phyloP scores from a whole-genome alignment of 2,329 filamentous ascomycete species.

The Stagonosporopsis cucurbitacearum region DNA sequence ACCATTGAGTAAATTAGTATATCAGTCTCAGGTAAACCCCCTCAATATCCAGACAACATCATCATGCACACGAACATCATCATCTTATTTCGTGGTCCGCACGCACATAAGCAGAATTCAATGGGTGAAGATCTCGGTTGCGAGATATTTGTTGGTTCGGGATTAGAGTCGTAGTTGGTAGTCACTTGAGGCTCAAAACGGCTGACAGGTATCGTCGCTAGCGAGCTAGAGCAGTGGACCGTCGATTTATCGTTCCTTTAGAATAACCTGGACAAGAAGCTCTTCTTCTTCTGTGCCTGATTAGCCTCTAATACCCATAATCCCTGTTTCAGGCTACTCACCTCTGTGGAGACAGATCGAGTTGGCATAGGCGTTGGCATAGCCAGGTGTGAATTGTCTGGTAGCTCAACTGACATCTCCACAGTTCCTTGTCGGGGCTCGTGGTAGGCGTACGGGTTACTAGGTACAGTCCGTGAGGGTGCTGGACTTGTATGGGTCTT shows the following conservation, averaged over 20 bases:
- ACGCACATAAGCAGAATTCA: too few relatives aligned
- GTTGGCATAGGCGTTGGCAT: constrained; percentile 17
- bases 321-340: constrained; percentile 13
- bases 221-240: neutral
- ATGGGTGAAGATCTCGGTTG: too few relatives aligned
- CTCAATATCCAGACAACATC: neutral
- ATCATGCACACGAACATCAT: neutral
- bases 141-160: too few relatives aligned
- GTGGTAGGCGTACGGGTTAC: constrained; percentile 15
- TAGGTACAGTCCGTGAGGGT: constrained; percentile 13
- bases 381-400: constrained; percentile 21
- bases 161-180: too few relatives aligned
- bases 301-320: constrained; percentile 12
- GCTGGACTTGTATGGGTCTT: constrained; percentile 21
- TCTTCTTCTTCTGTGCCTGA: constrained; percentile 31
- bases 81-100: neutral
- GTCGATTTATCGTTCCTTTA: constrained; percentile 3
- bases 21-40: neutral
- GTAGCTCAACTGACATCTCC: constrained; percentile 29
- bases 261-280: constrained; percentile 30
- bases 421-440: constrained; percentile 21
- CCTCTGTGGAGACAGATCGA: constrained; percentile 25
- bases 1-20: neutral
- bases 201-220: constrained; percentile 11
- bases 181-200: neutral